Conservation (phyloP, 352 stramenopile species). For the Phytophthora foliorum region DNA sequence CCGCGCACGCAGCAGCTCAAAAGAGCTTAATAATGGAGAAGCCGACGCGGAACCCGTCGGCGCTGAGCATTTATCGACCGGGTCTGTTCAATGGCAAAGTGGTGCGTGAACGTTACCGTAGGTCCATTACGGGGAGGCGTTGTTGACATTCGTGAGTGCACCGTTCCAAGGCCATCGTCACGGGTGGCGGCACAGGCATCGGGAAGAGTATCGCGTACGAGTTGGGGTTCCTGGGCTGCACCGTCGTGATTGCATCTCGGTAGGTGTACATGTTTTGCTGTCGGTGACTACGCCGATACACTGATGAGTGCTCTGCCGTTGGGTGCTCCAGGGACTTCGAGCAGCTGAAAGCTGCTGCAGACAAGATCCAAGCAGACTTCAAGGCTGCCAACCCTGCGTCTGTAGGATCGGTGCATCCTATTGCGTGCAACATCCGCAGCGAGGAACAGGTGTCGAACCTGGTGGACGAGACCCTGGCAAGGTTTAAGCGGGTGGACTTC, state of each 20-base stretch:
- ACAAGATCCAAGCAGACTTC: conserved; percentile 57
- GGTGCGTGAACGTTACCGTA: conserved; percentile 33
- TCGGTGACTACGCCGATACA: not conserved
- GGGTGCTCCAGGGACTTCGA: conserved; percentile 55
- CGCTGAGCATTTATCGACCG: conserved; percentile 59
- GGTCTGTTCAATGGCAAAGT: conserved; percentile 74
- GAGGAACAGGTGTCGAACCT: conserved; percentile 73
- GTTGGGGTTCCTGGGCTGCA: conserved; percentile 71
- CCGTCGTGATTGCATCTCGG: conserved; percentile 75
- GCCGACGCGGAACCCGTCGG: conserved; percentile 44
- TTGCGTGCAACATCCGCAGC: conserved; percentile 71
- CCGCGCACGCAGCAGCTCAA: conserved; percentile 9
- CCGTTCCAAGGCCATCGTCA: conserved; percentile 65
- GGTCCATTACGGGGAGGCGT: not conserved
- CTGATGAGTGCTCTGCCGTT: conserved; percentile 9
- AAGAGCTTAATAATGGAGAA: conserved; percentile 23
- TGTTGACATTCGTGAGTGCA: not conserved
- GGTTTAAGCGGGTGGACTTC: conserved; percentile 86
- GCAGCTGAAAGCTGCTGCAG: conserved; percentile 56
- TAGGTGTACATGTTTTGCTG: conserved; percentile 13
- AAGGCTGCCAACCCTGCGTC: conserved; percentile 31
- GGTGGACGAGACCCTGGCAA: conserved; percentile 66
- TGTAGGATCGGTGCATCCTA: conserved; percentile 43
- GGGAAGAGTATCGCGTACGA: conserved; percentile 80
- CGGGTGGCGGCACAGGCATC: conserved; percentile 83